Evolutionary conservation across 139 green algal species (phyloP).

Genomic region (Chlorella sp.): DNA sequence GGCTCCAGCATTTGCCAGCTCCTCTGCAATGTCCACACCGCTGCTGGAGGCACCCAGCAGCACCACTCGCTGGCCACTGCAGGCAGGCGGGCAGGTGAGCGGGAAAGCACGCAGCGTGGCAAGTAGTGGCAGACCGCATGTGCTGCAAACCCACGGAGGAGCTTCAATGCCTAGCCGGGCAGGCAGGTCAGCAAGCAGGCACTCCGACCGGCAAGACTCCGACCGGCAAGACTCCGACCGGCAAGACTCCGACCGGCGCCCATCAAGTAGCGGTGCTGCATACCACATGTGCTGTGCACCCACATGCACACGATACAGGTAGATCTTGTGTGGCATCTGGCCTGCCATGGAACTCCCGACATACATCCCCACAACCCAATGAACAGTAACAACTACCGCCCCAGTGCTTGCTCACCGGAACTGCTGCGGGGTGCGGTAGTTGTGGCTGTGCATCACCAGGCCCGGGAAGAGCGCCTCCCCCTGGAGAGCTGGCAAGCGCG

Average conservation of each 20-base stretch:
- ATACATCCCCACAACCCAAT: background rate
- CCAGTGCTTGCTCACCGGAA: background rate
- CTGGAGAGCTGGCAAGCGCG: slow-evolving; percentile 36
- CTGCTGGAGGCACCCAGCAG: slow-evolving; percentile 72
- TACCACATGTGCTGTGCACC: background rate
- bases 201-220: too few species aligned
- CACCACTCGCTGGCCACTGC: slow-evolving; percentile 55
- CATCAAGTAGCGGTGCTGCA: background rate
- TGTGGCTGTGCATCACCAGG: slow-evolving; percentile 52
- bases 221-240: too few species aligned
- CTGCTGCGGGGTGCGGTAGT: slow-evolving; percentile 47
- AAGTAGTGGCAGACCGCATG: background rate
- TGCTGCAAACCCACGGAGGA: background rate
- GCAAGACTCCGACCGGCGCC: too few species aligned
- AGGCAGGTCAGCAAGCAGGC: background rate
- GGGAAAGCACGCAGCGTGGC: background rate
- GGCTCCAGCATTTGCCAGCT: slow-evolving; percentile 45
- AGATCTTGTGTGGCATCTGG: background rate
- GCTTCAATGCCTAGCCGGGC: background rate
- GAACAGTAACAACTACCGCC: too few species aligned
- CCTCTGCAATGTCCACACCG: slow-evolving; percentile 66
- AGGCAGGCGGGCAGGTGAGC: background rate
- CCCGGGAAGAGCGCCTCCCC: slow-evolving; percentile 24
- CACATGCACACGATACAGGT: background rate
- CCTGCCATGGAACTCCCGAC: too few species aligned